Evolutionary conservation across 257 asterid species (phyloP), one percentile per base, ranked within the genome.

Genomic region (Phtheirospermum japonicum): DNA sequence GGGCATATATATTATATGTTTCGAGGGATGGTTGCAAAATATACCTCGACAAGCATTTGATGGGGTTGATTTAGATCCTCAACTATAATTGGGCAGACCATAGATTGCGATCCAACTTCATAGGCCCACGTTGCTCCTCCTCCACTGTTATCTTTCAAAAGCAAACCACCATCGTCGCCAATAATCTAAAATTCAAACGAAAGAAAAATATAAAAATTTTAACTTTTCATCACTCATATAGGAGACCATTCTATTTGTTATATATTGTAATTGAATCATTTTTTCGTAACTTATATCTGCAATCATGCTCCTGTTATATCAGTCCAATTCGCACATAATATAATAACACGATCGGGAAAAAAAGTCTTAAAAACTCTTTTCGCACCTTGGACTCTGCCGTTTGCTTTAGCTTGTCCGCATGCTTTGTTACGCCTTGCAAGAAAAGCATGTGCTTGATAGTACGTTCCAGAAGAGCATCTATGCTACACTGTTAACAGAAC

Each of bases 61-160:
- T 83, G 77, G 52, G 91, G 94, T 52, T 81, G 86, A 76, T 83
- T 79, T 17, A 87, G 80, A 77, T 87, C 88, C 88, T 87, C 94
- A n/a, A 87, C 90, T 63, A 80, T 74, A 55, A 88, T 88, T 7
- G 94, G 96, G 65, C 94, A 81, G 69, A 76, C 83, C 82, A 70
- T 81, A 48, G 96, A 81, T 64, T 83, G 89, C 6, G 89, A 83
- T 12, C 94, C 94, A 23, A 85, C 79, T 81, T 88, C 96, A 68
- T 85, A 88, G 2, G 91, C 96, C 96, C 96, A 88, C 1, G 96
- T 88, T 30, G 87, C 94, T 70, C 58, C 55, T 49, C 95, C 94
- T 32, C 91, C 91, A 28, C 71, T 75, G 60, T 76, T 78, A 57
- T 85, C 94, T 72, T 76, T 83, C 43, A 69, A 56, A 57, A 76